Base-by-base conservation (phyloP, 2,329 filamentous ascomycete species). In the Blastomyces silverae region DNA sequence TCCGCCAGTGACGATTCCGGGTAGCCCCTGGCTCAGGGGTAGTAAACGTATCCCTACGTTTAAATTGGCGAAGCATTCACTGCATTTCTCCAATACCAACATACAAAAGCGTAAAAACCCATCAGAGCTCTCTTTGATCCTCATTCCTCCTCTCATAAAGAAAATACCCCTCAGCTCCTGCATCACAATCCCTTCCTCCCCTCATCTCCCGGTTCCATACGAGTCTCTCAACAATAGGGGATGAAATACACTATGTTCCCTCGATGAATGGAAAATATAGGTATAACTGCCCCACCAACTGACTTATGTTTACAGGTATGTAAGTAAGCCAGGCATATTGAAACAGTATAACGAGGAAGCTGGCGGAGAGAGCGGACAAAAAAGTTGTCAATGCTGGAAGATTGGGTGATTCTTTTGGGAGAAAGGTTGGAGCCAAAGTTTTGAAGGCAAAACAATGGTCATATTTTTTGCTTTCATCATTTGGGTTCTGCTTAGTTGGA, bases 71-170 rank as follows among this genome's bases (percentile, higher is more conserved):
- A 17, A 55, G 25, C 1, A 53, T 56, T 34, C 44, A 20, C 15
- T 13, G 15, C 55, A 37, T 25, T 39, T 37, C 15, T 13, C 22
- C 20, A 60, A 13, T 44, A 44, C 17, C 11, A 60, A 25, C 37
- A 28, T 28, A 56, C 31, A 28, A 57, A 57, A 13, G 3, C 17
- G n/a, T 37, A 39, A 50, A 31, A 61, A 46, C 58, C 28, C 42
- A 61, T 61, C 58, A 61, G 58, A 61, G 58, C 58, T 61, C 58
- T 61, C 58, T 61, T 61, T 61, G 58, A 37, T 61, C 58, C 58
- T 61, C 58, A 61, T 61, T 50, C 58, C 25, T 5, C 11, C 58
- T 15, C 37, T 2, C 15, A 31, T 34, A 48, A 22, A 46, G 22
- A 34, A 42, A 44, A 6, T 4, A n/a, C 20, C 25, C 4, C 42